Percentiles rank a stretch among this genome's conserved stretches.
Evolutionary conservation across 495 filamentous ascomycete genomes (phyloP).

Genomic region (Filosporella fistucella): DNA sequence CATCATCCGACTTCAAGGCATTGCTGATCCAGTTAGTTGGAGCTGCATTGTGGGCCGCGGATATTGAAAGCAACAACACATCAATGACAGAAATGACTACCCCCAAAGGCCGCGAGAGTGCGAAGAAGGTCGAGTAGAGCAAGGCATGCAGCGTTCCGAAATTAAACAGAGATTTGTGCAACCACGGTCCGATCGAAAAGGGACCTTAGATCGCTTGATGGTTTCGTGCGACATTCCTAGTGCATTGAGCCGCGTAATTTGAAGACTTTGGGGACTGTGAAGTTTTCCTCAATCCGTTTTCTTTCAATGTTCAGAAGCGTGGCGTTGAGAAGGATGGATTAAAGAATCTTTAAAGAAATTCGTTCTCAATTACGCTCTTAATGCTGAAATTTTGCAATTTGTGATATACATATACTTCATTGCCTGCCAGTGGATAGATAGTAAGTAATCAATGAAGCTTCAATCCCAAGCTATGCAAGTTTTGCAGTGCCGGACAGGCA

Average conservation of each 20-base stretch:
- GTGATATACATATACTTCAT: too few species aligned
- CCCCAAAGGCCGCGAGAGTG: slow-evolving; percentile 47
- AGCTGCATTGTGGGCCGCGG: slow-evolving; percentile 89
- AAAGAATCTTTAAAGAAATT: too few species aligned
- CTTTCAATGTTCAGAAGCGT: too few species aligned
- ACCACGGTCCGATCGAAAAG: background rate
- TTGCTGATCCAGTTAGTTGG: slow-evolving; percentile 44
- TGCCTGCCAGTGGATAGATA: background rate
- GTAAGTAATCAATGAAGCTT: background rate
- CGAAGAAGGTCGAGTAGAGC: slow-evolving; percentile 48
- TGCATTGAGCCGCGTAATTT: slow-evolving; percentile 3
- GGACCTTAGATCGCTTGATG: background rate
- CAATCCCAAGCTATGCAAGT: slow-evolving; percentile 1
- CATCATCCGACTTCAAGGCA: background rate
- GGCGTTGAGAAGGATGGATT: too few species aligned
- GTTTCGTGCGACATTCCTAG: slow-evolving; percentile 1
- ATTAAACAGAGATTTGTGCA: slow-evolving; percentile 9
- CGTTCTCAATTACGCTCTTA: too few species aligned
- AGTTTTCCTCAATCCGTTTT: too few species aligned
- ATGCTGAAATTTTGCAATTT: too few species aligned
- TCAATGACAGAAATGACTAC: slow-evolving; percentile 44
- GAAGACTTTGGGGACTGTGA: too few species aligned
- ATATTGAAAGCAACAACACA: slow-evolving; percentile 66
- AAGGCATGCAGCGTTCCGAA: slow-evolving; percentile 16
- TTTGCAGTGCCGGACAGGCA: background rate